Percentiles rank a stretch among this genome's conserved stretches.
Conservation (phyloP, 441 rosid genomes). For the Pelargonium australe region DNA sequence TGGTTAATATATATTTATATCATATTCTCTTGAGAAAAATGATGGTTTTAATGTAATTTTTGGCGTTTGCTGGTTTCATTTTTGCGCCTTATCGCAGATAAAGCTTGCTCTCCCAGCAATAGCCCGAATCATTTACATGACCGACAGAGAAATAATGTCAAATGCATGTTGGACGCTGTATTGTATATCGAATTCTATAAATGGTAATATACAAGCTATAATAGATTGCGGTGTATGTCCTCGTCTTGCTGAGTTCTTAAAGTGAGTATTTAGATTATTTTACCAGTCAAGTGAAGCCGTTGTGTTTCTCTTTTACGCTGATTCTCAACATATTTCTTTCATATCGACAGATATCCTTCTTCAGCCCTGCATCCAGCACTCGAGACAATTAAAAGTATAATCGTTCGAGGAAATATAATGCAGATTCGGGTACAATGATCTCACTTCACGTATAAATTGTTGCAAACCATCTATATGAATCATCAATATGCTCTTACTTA, state of each 20-base stretch:
- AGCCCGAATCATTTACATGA: not conserved
- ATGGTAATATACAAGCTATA: not conserved
- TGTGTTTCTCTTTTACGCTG: not conserved
- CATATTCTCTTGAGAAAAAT: no score
- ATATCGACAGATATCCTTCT: no score
- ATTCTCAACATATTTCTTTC: not conserved
- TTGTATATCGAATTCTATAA: not conserved
- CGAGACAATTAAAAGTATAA: not conserved
- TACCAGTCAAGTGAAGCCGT: not conserved
- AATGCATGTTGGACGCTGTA: not conserved
- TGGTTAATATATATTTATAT: no score
- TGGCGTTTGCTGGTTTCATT: not conserved
- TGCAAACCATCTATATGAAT: no score
- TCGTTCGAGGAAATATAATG: not conserved
- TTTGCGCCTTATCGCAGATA: not conserved
- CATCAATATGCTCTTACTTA: no score
- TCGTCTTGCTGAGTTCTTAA: not conserved
- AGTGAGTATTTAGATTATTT: not conserved
- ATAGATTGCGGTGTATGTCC: not conserved
- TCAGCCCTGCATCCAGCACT: conserved; percentile 1
- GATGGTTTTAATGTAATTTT: not conserved
- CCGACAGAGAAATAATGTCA: not conserved
- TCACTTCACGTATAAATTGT: not conserved
- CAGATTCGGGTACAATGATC: not conserved
- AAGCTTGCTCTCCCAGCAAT: not conserved